Evolutionary conservation across 108 stramenopile species (phyloP).

Genomic region (Thalassiosira profunda): DNA sequence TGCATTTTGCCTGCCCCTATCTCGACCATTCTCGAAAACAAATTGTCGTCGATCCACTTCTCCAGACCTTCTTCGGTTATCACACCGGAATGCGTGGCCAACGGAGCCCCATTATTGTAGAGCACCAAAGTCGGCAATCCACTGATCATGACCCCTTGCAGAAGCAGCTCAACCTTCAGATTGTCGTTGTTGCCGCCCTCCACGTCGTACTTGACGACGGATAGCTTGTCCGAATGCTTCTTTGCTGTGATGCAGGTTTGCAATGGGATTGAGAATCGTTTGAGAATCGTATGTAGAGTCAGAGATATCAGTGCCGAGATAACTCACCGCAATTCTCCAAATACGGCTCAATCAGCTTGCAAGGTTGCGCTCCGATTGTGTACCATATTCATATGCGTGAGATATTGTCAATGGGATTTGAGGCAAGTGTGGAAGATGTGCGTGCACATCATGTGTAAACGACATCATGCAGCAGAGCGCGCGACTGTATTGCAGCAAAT

Average conservation of each 20-base stretch:
- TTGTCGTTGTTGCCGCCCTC: conserved; percentile 47
- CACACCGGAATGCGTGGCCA: conserved; percentile 55
- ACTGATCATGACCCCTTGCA: conserved; percentile 59
- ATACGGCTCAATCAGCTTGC: conserved; percentile 69
- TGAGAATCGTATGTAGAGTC: too few species aligned
- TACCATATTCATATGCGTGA: neutral
- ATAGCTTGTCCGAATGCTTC: conserved; percentile 42
- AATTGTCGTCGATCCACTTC: conserved; percentile 51
- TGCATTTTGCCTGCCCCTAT: too few species aligned
- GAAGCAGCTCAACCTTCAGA: conserved; percentile 66
- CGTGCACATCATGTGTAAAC: too few species aligned
- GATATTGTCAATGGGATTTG: neutral
- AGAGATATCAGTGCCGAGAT: too few species aligned
- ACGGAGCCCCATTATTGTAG: conserved; percentile 37
- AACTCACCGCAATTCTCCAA: conserved; percentile 51
- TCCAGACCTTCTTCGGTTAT: conserved; percentile 48
- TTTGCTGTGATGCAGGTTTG: conserved; percentile 15
- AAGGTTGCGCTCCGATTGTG: conserved; percentile 47
- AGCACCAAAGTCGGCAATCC: conserved; percentile 65
- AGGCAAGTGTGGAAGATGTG: neutral
- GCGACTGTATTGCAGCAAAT: too few species aligned
- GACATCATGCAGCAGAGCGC: too few species aligned
- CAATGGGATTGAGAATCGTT: neutral
- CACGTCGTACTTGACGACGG: conserved; percentile 62
- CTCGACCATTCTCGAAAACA: too few species aligned